Conservation (phyloP, 371 early-diverging fungal species). For the Nematocida ironsii region DNA sequence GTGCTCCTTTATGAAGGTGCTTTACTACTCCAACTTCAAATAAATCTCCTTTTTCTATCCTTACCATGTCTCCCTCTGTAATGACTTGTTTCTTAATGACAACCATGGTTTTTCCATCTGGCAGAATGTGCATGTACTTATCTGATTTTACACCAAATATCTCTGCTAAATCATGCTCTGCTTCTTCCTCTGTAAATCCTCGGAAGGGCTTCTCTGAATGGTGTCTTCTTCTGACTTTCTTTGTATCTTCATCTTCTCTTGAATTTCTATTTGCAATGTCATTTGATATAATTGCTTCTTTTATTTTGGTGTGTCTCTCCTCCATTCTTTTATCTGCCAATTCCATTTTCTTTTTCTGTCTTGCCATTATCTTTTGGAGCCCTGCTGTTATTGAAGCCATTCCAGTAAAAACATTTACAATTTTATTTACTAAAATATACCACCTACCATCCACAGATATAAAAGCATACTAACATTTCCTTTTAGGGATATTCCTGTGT, state of each 20-base stretch:
- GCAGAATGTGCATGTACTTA: conserved; percentile 40
- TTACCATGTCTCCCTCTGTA: conserved; percentile 39
- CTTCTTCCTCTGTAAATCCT: conserved; percentile 56
- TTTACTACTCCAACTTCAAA: conserved; percentile 45
- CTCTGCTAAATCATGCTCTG: conserved; percentile 33
- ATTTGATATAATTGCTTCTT: background rate
- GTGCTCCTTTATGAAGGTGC: conserved; percentile 19
- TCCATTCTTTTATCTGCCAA: conserved; percentile 24
- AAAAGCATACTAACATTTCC: background rate
- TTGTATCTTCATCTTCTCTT: conserved; percentile 52
- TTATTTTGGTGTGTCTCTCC: conserved; percentile 20
- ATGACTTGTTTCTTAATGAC: conserved; percentile 49
- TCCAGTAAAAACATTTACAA: conserved; percentile 42
- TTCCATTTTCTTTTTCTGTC: conserved; percentile 37
- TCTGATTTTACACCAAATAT: conserved; percentile 42
- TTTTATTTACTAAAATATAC: conserved; percentile 2
- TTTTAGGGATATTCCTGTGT: background rate
- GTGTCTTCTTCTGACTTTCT: conserved; percentile 35
- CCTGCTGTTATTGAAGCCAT: conserved; percentile 49
- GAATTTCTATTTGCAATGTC: background rate
- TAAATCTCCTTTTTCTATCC: conserved; percentile 55
- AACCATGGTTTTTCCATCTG: conserved; percentile 46
- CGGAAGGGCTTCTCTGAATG: conserved; percentile 29
- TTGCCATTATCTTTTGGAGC: conserved; percentile 50
- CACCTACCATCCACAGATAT: background rate